Evolutionary conservation across 192 early-diverging fungal species (phyloP).

Genomic region (Coemansia sp.): DNA sequence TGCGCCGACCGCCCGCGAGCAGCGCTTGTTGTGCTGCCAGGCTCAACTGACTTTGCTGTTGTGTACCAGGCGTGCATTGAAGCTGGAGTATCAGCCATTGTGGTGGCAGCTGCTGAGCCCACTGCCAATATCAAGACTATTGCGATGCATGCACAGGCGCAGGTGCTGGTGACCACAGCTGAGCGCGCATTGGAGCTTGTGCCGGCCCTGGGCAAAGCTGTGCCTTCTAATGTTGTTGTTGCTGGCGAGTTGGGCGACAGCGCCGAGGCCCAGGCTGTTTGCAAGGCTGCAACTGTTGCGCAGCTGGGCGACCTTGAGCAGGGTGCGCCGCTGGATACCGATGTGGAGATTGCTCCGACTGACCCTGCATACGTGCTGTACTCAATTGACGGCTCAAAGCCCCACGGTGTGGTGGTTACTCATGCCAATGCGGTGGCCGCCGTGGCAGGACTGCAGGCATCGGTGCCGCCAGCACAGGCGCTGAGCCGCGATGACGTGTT

Average conservation of each 20-base stretch:
- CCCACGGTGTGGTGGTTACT: constrained; percentile 34
- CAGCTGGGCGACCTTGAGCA: constrained; percentile 33
- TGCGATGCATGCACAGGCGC: constrained; percentile 16
- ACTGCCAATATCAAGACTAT: constrained; percentile 17
- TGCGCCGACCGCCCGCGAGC: neutral
- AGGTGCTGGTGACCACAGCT: constrained; percentile 32
- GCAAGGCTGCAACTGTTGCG: constrained; percentile 7
- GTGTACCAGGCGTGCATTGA: constrained; percentile 50
- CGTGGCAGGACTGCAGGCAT: constrained; percentile 22
- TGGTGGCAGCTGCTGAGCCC: constrained; percentile 17
- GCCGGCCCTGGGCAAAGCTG: constrained; percentile 1
- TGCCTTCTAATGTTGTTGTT: constrained; percentile 17
- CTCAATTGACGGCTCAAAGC: neutral
- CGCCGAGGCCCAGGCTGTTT: constrained; percentile 4
- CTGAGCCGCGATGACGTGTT: constrained; percentile 32
- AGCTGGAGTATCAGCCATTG: constrained; percentile 35
- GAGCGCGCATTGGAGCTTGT: constrained; percentile 17
- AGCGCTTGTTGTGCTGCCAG: constrained; percentile 21
- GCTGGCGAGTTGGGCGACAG: constrained; percentile 29
- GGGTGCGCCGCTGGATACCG: constrained; percentile 13
- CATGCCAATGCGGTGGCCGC: constrained; percentile 48
- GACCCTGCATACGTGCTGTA: constrained; percentile 45
- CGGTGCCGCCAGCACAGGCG: constrained; percentile 26
- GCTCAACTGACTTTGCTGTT: constrained; percentile 25
- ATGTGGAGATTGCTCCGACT: constrained; percentile 19